phyloP scores from a whole-genome alignment of 768 basidiomycete species.

The Russula virescens region DNA sequence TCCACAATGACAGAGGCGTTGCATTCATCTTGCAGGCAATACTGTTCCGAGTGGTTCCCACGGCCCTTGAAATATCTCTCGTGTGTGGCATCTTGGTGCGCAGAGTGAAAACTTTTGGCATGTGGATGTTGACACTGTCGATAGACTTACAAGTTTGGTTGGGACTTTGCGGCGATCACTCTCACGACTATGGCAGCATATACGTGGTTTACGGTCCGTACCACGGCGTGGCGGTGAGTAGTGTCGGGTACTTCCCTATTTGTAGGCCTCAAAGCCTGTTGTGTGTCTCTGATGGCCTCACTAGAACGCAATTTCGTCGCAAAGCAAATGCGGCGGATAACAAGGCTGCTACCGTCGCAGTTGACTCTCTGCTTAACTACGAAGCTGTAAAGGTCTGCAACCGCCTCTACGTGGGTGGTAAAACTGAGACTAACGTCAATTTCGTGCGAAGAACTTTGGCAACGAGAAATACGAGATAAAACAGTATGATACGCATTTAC shows the following conservation, averaged over 20 bases:
- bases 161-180: conserved; percentile 94
- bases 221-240: conserved; percentile 88
- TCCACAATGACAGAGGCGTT: conserved; percentile 67
- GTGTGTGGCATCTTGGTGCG: conserved; percentile 95
- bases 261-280: not conserved
- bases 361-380: conserved; percentile 96
- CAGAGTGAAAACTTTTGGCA: conserved; percentile 3
- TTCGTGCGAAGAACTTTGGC: conserved; percentile 77
- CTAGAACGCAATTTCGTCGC: conserved; percentile 85
- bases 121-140: conserved; percentile 1
- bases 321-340: conserved; percentile 97
- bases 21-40: conserved; percentile 91
- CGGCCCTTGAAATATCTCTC: conserved; percentile 91
- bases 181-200: conserved; percentile 80
- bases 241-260: not conserved
- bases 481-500: conserved; percentile 87
- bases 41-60: conserved; percentile 92
- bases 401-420: not conserved
- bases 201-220: conserved; percentile 95
- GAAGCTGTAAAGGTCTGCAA: conserved; percentile 89
- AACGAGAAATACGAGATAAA: conserved; percentile 89
- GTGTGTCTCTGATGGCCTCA: not conserved
- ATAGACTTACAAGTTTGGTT: conserved; percentile 95
- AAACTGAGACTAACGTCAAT: not conserved
- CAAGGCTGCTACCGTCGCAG: conserved; percentile 87